phyloP scores from a whole-genome alignment of 202 grass and related monocot species.

The Panicum hallii region DNA sequence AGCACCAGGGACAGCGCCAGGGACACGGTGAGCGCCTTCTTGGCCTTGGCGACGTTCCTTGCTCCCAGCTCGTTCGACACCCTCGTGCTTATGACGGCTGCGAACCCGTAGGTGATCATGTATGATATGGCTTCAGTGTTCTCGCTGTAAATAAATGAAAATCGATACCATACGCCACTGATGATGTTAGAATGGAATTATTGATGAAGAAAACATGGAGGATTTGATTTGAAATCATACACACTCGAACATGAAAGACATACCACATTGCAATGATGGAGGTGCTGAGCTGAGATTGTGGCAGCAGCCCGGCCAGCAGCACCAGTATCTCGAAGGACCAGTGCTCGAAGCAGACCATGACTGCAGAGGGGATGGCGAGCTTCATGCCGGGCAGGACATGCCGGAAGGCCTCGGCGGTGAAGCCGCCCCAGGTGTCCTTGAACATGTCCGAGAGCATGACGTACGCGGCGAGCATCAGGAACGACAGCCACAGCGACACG shows the following conservation, averaged over 20 bases:
- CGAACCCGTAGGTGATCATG: slow-evolving; percentile 87
- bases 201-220: not conserved
- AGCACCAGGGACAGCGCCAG: slow-evolving; percentile 70
- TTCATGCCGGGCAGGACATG: slow-evolving; percentile 74
- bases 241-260: not conserved
- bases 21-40: slow-evolving; percentile 67
- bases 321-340: slow-evolving; percentile 89
- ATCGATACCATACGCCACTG: too few species aligned
- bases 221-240: not conserved
- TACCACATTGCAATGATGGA: slow-evolving; percentile 91
- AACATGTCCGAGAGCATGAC: slow-evolving; percentile 54
- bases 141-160: slow-evolving; percentile 40
- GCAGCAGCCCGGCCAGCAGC: slow-evolving; percentile 78
- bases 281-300: slow-evolving; percentile 74
- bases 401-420: slow-evolving; percentile 67
- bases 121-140: slow-evolving; percentile 84
- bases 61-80: slow-evolving; percentile 90
- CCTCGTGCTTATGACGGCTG: slow-evolving; percentile 80
- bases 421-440: slow-evolving; percentile 61
- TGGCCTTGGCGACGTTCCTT: slow-evolving; percentile 60
- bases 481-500: slow-evolving; percentile 65
- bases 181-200: slow-evolving; percentile 31
- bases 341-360: slow-evolving; percentile 91
- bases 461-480: slow-evolving; percentile 62
- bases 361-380: slow-evolving; percentile 69